Percentiles rank a stretch among this genome's conserved stretches.
Evolutionary conservation across 2,329 filamentous ascomycete species (phyloP).

Genomic region (Phialocephala subalpina): DNA sequence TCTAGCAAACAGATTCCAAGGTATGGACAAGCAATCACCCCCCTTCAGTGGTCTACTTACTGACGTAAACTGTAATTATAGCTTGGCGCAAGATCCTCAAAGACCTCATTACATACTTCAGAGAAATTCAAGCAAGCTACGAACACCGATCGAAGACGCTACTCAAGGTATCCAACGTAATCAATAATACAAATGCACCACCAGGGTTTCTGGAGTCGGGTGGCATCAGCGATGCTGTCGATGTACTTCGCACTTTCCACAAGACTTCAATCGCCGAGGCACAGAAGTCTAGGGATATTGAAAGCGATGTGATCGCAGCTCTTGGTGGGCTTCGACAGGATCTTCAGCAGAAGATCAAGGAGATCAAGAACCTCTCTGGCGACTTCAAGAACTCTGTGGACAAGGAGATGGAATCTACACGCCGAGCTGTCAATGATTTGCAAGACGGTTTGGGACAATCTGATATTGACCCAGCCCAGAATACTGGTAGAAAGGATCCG

Average conservation of each 20-base stretch:
- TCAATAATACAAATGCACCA: slow-evolving; percentile 81
- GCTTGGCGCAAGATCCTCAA: slow-evolving; percentile 96
- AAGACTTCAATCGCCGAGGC: slow-evolving; percentile 81
- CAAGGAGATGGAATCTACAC: slow-evolving; percentile 89
- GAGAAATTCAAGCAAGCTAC: slow-evolving; percentile 89
- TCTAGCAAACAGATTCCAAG: slow-evolving; percentile 87
- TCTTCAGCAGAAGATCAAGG: slow-evolving; percentile 95
- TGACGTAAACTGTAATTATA: slow-evolving; percentile 47
- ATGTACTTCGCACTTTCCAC: slow-evolving; percentile 84
- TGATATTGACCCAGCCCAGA: slow-evolving; percentile 77
- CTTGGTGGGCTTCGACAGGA: slow-evolving; percentile 87
- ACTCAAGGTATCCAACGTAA: slow-evolving; percentile 81
- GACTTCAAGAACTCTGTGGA: slow-evolving; percentile 98
- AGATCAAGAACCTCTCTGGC: slow-evolving; percentile 91
- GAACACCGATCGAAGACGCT: slow-evolving; percentile 85
- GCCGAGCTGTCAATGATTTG: slow-evolving; percentile 79
- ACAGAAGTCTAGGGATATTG: slow-evolving; percentile 89
- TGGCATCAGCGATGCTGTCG: slow-evolving; percentile 87
- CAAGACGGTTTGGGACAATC: slow-evolving; percentile 82
- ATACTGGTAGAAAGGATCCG: slow-evolving; percentile 88
- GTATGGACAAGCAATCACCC: slow-evolving; percentile 55
- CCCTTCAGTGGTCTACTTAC: not conserved
- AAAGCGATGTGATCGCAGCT: slow-evolving; percentile 89
- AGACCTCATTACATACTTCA: slow-evolving; percentile 92
- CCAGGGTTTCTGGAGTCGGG: slow-evolving; percentile 79